phyloP scores from a whole-genome alignment of 2,329 filamentous ascomycete genomes.

The Fusarium sp. region DNA sequence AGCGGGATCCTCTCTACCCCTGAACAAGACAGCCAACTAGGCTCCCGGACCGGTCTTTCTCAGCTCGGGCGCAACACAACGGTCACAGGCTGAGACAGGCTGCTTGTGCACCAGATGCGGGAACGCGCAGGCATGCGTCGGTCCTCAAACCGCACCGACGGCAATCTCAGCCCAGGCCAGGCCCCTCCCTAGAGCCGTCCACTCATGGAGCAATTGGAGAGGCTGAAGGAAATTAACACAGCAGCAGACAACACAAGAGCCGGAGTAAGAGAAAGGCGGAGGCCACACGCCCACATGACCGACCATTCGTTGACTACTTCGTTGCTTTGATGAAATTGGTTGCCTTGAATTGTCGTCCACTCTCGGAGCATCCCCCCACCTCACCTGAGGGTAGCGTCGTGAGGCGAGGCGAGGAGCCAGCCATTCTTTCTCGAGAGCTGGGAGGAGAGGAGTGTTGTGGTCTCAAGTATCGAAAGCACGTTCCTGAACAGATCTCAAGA shows the following conservation, averaged over 20 bases:
- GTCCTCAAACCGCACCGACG: conserved; percentile 44
- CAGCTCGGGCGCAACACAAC: conserved; percentile 39
- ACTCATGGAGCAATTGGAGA: conserved; percentile 33
- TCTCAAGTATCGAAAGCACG: background rate
- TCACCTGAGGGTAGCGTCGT: conserved; percentile 39
- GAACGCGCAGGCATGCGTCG: conserved; percentile 34
- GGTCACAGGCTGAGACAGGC: conserved; percentile 43
- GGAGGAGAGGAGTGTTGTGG: background rate
- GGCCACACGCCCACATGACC: conserved; percentile 27
- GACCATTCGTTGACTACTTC: conserved; percentile 18
- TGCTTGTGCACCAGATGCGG: conserved; percentile 34
- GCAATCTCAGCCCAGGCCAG: conserved; percentile 45
- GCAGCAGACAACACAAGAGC: conserved; percentile 13
- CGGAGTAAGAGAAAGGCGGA: conserved; percentile 4
- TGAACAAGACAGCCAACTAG: conserved; percentile 20
- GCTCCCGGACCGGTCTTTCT: conserved; percentile 18
- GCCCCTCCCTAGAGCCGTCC: conserved; percentile 7
- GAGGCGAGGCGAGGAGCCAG: conserved; percentile 4
- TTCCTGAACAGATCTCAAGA: background rate
- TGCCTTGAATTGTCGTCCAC: conserved; percentile 22
- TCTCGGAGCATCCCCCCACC: conserved; percentile 31
- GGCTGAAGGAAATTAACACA: conserved; percentile 33
- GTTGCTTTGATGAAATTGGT: conserved; percentile 36
- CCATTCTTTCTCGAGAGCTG: background rate
- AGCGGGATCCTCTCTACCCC: conserved; percentile 16